A percentile compares a stretch with the other conserved stretches of the same genome.
phyloP scores from a whole-genome alignment of 176 grass and related monocot species.

The Phoenix roebelenii region DNA sequence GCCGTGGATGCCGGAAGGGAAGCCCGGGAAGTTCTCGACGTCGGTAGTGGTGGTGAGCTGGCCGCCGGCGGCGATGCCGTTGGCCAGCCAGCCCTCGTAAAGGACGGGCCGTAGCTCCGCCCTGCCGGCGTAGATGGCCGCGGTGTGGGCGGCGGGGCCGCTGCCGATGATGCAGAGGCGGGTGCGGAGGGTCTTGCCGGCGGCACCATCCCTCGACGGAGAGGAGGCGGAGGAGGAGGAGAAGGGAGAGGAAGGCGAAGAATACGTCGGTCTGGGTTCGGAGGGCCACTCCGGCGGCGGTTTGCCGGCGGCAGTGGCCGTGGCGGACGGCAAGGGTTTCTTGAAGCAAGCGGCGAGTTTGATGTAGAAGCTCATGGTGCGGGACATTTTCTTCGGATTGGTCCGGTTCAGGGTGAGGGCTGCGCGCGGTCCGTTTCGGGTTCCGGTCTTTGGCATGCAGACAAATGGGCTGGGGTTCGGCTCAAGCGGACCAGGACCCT shows the following conservation, averaged over 20 bases:
- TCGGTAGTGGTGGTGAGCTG: conserved; percentile 98
- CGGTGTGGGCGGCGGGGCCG: conserved; percentile 76
- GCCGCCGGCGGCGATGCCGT: conserved; percentile 75
- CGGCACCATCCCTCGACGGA: conserved; percentile 43
- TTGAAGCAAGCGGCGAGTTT: conserved; percentile 56
- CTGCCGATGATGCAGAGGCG: conserved; percentile 91
- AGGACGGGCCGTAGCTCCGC: conserved; percentile 80
- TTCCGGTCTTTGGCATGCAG: too few relatives aligned
- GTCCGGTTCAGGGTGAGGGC: too few relatives aligned
- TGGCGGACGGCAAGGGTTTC: conserved; percentile 31
- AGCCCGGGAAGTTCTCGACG: conserved; percentile 94
- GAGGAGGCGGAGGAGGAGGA: conserved; percentile 10
- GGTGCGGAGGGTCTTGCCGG: conserved; percentile 34
- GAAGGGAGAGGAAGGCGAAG: not conserved
- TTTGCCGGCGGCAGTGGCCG: conserved; percentile 6
- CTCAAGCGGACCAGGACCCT: too few relatives aligned
- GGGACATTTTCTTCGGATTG: too few relatives aligned
- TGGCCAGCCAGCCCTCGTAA: conserved; percentile 85
- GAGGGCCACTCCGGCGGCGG: not conserved
- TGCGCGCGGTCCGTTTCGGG: too few relatives aligned
- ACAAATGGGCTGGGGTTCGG: too few relatives aligned
- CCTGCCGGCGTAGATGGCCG: conserved; percentile 80
- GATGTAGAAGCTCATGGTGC: conserved; percentile 28
- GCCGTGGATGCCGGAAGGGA: conserved; percentile 64
- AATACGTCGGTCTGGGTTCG: not conserved